These are phyloP conservation scores for Ustilago tritici DNA, from an alignment of 1,284 basidiomycete species.

Conservation along the genomic window DNA sequence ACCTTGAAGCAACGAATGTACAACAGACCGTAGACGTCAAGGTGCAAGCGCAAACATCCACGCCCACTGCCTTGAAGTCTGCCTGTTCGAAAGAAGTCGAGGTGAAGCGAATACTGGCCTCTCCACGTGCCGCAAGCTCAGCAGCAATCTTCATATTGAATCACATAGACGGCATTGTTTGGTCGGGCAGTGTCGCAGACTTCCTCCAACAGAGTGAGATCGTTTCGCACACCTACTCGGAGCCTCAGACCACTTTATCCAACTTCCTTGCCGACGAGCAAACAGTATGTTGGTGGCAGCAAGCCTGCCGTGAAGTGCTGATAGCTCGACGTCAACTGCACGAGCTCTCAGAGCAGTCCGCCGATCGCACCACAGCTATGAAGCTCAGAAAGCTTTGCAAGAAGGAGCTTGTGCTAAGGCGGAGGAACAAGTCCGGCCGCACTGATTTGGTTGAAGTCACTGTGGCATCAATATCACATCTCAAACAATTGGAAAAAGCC, in stretches of 20 bases:
- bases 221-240: background rate
- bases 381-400: background rate
- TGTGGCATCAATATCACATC: background rate
- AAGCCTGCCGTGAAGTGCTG: slow-evolving; percentile 13
- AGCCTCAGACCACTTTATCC: background rate
- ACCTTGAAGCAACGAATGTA: background rate
- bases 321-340: background rate
- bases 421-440: background rate
- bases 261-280: slow-evolving; percentile 20
- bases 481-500: background rate
- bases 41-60: background rate
- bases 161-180: slow-evolving; percentile 4
- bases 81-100: background rate
- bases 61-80: background rate
- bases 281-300: slow-evolving; percentile 15
- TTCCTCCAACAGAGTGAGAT: too few species aligned
- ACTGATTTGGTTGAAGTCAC: slow-evolving; percentile 4
- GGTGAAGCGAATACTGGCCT: background rate
- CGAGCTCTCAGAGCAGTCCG: background rate
- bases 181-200: background rate
- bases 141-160: slow-evolving; percentile 14
- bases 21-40: background rate
- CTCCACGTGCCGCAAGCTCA: background rate
- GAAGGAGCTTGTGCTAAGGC: slow-evolving; percentile 11
- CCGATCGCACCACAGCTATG: background rate